A percentile compares a stretch with the other conserved stretches of the same genome.
Conservation (phyloP, 306 rosid species). For the Inga leiocalycina region DNA sequence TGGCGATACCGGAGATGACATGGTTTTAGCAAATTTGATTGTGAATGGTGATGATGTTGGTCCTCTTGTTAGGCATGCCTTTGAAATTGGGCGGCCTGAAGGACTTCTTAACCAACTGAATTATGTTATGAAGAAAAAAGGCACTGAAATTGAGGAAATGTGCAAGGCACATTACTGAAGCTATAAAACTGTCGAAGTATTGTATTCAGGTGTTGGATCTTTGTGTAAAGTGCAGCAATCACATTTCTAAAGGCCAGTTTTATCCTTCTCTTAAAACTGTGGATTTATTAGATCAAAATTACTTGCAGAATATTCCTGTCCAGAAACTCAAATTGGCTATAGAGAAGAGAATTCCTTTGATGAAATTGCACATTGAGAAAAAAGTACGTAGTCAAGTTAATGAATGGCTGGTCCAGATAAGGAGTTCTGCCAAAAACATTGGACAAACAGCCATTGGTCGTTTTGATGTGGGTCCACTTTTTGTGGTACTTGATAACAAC, state of each 20-base stretch:
- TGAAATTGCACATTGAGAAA: slow-evolving; percentile 77
- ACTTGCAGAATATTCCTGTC: slow-evolving; percentile 63
- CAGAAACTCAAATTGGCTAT: slow-evolving; percentile 63
- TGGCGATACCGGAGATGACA: slow-evolving; percentile 83
- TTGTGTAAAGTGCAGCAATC: slow-evolving; percentile 82
- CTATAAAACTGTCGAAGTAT: slow-evolving; percentile 74
- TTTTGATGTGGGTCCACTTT: slow-evolving; percentile 70
- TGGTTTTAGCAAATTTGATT: slow-evolving; percentile 77
- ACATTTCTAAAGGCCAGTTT: slow-evolving; percentile 72
- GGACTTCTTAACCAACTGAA: slow-evolving; percentile 84
- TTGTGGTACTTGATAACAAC: slow-evolving; percentile 66
- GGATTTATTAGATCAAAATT: slow-evolving; percentile 72
- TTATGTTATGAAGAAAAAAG: slow-evolving; percentile 77
- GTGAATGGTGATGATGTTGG: slow-evolving; percentile 86
- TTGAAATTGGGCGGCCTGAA: slow-evolving; percentile 84
- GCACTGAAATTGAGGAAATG: slow-evolving; percentile 85
- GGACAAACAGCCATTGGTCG: slow-evolving; percentile 87
- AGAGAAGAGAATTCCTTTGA: slow-evolving; percentile 72
- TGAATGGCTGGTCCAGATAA: slow-evolving; percentile 86
- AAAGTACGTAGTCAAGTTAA: slow-evolving; percentile 71
- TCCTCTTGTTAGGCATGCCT: slow-evolving; percentile 89
- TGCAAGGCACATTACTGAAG: slow-evolving; percentile 94
- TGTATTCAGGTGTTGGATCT: slow-evolving; percentile 81
- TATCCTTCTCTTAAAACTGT: slow-evolving; percentile 75
- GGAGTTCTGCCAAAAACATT: slow-evolving; percentile 77